Evolutionary conservation across 73 alveolate genomes (phyloP), one percentile per base, ranked within the genome.

Genomic region (Paramecium sonneborni): DNA sequence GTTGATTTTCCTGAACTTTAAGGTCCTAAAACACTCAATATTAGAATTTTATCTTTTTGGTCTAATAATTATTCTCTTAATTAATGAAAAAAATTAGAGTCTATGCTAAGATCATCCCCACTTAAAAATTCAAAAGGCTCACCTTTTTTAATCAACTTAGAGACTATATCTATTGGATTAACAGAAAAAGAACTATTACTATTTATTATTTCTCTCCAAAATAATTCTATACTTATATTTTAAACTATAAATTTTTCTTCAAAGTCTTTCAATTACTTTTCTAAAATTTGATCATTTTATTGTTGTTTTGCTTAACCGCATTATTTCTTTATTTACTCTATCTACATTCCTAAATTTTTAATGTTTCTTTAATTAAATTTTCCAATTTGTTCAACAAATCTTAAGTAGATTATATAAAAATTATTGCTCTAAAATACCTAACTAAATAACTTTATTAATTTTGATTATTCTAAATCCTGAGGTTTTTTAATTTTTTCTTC

Each of bases 1-100:
- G 94, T 90, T 6, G 94, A 90, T 41, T 90, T 90, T 24, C 94
- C 94, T 4, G 94, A 72, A 44, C 76, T 90, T 46, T 90, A 69
- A 10, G 94, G 94, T 2, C 94, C 94, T 3, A 90, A 67, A 12
- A 85, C 74, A 24, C 94, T 70, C 67, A 76, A 32, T 8, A 90
- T 46, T 1, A 57, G 56, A 1, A 90, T 28, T 14, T 58, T 68
- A 28, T 90, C 56, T 12, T 46, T 9, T 15, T 21, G 37, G n/a
- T 48, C 26, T 38, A n/a, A 12, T 7, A 57, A 57, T 21, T 69
- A 37, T 30, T 79, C 10, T 5, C 48, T 28, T 23, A 72, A 57
- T 26, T 39, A 3, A 5, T 70, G 5, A 6, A 90, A 48, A 28
- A 90, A 48, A 1, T 85, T 23, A n/a, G 3, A 37, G 12, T 76